Evolutionary conservation across 2,329 filamentous ascomycete genomes (phyloP).

Genomic region (Scleromitrula shiraiana): DNA sequence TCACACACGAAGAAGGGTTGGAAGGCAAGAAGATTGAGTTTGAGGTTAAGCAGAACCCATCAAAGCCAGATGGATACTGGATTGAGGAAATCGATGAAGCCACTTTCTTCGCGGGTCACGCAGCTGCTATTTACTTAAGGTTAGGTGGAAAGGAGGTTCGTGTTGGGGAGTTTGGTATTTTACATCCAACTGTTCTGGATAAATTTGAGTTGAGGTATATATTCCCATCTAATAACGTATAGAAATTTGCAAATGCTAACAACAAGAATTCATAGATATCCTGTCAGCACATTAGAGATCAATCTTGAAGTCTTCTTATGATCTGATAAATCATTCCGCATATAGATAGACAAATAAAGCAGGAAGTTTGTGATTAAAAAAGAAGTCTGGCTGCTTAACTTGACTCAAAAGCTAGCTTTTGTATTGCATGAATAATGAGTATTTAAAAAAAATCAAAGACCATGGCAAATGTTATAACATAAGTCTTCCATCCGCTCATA

Average conservation of each 20-base stretch:
- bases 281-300: constrained; percentile 88
- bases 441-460: background rate
- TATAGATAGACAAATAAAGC: background rate
- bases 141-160: constrained; percentile 64
- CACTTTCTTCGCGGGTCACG: constrained; percentile 87
- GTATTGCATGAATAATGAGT: constrained; percentile 17
- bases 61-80: constrained; percentile 73
- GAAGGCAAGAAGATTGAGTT: constrained; percentile 42
- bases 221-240: no score
- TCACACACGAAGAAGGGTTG: constrained; percentile 66
- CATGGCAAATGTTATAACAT: background rate
- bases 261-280: constrained; percentile 57
- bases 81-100: constrained; percentile 86
- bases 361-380: background rate
- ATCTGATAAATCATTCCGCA: constrained; percentile 13
- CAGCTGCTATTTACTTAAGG: constrained; percentile 74
- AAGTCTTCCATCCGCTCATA: background rate
- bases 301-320: constrained; percentile 91
- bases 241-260: constrained; percentile 12
- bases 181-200: constrained; percentile 88
- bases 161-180: constrained; percentile 86
- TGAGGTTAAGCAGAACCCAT: constrained; percentile 44
- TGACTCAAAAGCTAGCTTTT: constrained; percentile 14
- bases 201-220: constrained; percentile 78
- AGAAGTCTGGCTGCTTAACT: background rate